phyloP scores from a whole-genome alignment of 169 alveolate genomes.

The Cyclospora cayetanensis region DNA sequence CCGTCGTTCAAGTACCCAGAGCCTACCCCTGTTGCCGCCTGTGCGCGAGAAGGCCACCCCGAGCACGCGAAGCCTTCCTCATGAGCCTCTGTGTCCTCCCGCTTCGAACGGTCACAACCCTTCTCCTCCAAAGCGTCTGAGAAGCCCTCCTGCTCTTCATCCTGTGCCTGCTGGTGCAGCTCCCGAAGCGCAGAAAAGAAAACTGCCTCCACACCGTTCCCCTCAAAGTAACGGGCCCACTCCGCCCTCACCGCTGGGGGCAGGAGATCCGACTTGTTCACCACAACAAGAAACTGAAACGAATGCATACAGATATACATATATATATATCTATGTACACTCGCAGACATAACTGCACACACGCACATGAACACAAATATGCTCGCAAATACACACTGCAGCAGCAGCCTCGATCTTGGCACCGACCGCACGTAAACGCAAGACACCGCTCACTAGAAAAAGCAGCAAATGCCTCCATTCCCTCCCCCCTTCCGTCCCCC shows the following conservation, averaged over 20 bases:
- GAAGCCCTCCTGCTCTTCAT: not conserved
- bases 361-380: not conserved
- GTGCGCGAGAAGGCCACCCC: not conserved
- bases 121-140: not conserved
- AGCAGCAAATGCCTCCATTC: too few relatives aligned
- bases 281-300: slow-evolving; percentile 62
- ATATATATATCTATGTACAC: too few relatives aligned
- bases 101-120: not conserved
- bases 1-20: not conserved
- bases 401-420: too few relatives aligned
- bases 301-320: not conserved
- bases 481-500: too few relatives aligned
- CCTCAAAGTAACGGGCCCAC: slow-evolving; percentile 57
- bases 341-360: too few relatives aligned
- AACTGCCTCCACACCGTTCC: slow-evolving; percentile 16
- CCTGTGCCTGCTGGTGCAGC: slow-evolving; percentile 12
- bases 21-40: not conserved
- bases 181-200: slow-evolving; percentile 69
- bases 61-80: not conserved
- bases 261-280: slow-evolving; percentile 74
- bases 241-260: slow-evolving; percentile 56
- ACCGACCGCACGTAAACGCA: not conserved
- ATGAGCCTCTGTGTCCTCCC: not conserved
- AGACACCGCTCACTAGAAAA: too few relatives aligned
- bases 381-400: too few relatives aligned